Base-by-base conservation (phyloP, 306 rosid species). In the Ormosia emarginata region DNA sequence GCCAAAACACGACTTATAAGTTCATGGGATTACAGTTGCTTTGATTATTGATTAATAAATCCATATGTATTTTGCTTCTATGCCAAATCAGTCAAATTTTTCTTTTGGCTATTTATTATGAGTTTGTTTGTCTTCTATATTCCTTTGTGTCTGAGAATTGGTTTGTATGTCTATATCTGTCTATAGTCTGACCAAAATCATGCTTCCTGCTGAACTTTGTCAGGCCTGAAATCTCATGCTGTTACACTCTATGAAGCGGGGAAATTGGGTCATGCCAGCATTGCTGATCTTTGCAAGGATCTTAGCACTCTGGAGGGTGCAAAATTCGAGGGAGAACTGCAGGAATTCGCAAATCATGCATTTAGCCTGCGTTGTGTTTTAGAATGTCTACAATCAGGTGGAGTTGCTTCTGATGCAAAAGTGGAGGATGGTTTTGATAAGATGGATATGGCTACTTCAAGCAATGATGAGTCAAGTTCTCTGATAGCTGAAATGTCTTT, bases 321-420 rank as follows among this genome's bases (percentile, higher is more conserved):
- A 71, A 96, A 93, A 80, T 96, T 96, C 80, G 98, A 96, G 92
- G 99, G 98, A 56, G 99, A 91, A 83, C 80, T 96, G 73, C 99
- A 96, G 92, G 97, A 96, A 89, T 96, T 96, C 37, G 98, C 99
- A 53, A 96, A 96, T 88, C 99, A 96, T 76, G 98, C 99, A 75
- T 96, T 90, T 82, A 96, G 99, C 90, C 92, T 96, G 71, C 94
- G 98, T 66, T 92, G 96, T 81, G 90, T 93, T 57, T 85, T 96
- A 85, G 97, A 96, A 84, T 96, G 99, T 85, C 85, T 96, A 74
- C 92, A 85, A 85, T 86, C 97, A 57, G 98, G 99, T 57, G 99
- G 99, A 78, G 87, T 90, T 80, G 86, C 88, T 61, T 83, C 85
- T 37, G 85, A 91, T 84, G 85, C 50, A 61, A 85, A 89, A 84